Evolutionary conservation across 1,284 basidiomycete genomes (phyloP), one percentile per base, ranked within the genome.

Genomic region (Xerocomus nothofagi): DNA sequence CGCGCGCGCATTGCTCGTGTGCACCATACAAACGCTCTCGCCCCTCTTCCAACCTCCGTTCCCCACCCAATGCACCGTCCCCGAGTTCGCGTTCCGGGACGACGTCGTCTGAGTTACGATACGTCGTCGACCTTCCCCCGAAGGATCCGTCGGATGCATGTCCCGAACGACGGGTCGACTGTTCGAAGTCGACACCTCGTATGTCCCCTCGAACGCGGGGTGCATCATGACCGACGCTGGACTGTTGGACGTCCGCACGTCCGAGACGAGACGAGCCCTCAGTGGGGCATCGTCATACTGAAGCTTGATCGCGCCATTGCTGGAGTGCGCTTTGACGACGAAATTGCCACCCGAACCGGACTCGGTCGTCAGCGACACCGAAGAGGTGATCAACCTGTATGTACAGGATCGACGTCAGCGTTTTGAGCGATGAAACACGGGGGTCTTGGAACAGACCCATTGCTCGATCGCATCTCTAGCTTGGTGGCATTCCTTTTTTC

Each of bases 171-270:
- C 36, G 0, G 66, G 54, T 3, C 36, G 37, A 3, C 53, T 51
- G 7, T 67, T 60, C 2, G 71, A 70, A 17, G 75, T 71, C n/a
- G 47, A 27, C 26, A 76, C 55, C 0, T 63, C 54, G 41, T 73
- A 74, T 3, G 52, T 57, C 4, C 78, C 78, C 51, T 80, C 73
- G 42, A 65, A 80, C 1, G 72, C 58, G 2, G 70, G 62, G 23
- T 73, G 69, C 41, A 80, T 58, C 20, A 49, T 57, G 12, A 78
- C 68, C 3, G 34, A 47, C 10, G 69, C 72, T 0, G 57, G 56
- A 0, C 62, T 51, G 39, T 80, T 80, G 4, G 71, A 62, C 1
- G 74, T 74, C 15, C 52, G 56, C 14, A 57, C 73, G 1, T 59
- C 51, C 11, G 76, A 60, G 2, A 39, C 49, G 18, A 79, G 67